Percentiles rank a stretch among this genome's conserved stretches.
These are phyloP conservation scores for Dunaliella primolecta DNA, from an alignment of 139 green algal species.

Conservation along the genomic window DNA sequence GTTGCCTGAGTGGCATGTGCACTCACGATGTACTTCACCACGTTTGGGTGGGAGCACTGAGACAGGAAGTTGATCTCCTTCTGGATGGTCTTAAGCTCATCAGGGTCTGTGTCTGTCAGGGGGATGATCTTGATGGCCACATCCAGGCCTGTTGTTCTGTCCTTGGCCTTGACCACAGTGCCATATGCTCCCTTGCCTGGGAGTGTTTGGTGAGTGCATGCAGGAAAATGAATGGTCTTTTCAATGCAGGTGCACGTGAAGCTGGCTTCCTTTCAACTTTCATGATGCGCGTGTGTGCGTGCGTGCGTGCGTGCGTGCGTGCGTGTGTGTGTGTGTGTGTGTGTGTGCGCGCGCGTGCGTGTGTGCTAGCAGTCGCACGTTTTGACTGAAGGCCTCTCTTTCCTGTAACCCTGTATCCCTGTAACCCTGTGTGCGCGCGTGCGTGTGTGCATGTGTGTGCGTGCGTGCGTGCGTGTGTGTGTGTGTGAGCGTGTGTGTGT, in stretches of 20 bases:
- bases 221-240: no score
- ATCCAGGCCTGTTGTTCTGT: conserved; percentile 47
- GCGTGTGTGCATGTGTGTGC: not conserved
- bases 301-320: not conserved
- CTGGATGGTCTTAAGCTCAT: conserved; percentile 36
- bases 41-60: conserved; percentile 93
- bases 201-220: no score
- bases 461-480: not conserved
- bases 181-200: conserved; percentile 77
- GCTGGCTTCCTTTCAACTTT: not conserved
- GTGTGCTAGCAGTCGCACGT: not conserved
- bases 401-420: not conserved
- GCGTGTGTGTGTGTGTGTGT: not conserved
- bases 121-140: conserved; percentile 89
- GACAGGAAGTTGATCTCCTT: conserved; percentile 79
- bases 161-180: conserved; percentile 78
- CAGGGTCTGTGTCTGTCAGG: conserved; percentile 14
- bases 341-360: not conserved
- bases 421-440: not conserved
- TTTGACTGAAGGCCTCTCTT: no score
- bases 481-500: not conserved
- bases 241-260: not conserved
- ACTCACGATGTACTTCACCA: conserved; percentile 82
- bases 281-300: not conserved
- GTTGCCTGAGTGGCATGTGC: no score